Evolutionary conservation across 2,329 filamentous ascomycete species (phyloP).

Genomic region (Penicillium sp.): DNA sequence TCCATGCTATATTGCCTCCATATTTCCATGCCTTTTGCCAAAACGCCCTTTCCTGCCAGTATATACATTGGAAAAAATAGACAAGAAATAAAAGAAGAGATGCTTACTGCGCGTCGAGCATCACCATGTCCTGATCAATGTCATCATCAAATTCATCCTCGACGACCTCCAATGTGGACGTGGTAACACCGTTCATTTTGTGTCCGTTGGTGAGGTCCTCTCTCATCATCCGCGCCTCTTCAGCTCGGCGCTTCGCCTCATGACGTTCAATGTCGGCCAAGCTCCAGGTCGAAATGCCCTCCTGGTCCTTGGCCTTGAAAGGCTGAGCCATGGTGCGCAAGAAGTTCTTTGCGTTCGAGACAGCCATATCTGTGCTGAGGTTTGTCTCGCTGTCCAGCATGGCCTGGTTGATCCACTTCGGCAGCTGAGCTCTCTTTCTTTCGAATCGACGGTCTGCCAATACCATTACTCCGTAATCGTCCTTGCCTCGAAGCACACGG

Average conservation of each 20-base stretch:
- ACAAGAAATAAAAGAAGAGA: constrained; percentile 3
- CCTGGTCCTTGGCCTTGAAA: constrained; percentile 74
- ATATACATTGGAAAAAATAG: constrained; percentile 7
- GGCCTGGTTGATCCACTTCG: constrained; percentile 93
- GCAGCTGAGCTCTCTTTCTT: constrained; percentile 83
- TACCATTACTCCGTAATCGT: constrained; percentile 99
- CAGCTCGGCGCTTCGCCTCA: constrained; percentile 62
- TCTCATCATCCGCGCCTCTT: constrained; percentile 62
- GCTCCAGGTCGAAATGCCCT: constrained; percentile 91
- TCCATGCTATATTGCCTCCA: constrained; percentile 16
- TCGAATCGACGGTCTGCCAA: constrained; percentile 88
- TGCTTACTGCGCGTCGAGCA: constrained; percentile 33
- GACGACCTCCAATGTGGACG: constrained; percentile 21
- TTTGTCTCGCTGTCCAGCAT: constrained; percentile 81
- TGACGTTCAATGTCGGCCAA: constrained; percentile 70
- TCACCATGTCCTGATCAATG: constrained; percentile 43
- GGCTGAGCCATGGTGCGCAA: constrained; percentile 87
- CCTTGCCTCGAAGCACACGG: constrained; percentile 89
- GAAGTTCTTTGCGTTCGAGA: constrained; percentile 83
- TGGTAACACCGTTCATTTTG: constrained; percentile 20
- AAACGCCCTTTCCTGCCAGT: constrained; percentile 12
- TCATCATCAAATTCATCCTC: constrained; percentile 40
- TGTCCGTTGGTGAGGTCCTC: constrained; percentile 37
- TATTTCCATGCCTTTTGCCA: constrained; percentile 13
- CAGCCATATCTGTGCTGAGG: constrained; percentile 90